Evolutionary conservation across 1,284 basidiomycete genomes (phyloP).

Genomic region (Coniferiporia weirii): DNA sequence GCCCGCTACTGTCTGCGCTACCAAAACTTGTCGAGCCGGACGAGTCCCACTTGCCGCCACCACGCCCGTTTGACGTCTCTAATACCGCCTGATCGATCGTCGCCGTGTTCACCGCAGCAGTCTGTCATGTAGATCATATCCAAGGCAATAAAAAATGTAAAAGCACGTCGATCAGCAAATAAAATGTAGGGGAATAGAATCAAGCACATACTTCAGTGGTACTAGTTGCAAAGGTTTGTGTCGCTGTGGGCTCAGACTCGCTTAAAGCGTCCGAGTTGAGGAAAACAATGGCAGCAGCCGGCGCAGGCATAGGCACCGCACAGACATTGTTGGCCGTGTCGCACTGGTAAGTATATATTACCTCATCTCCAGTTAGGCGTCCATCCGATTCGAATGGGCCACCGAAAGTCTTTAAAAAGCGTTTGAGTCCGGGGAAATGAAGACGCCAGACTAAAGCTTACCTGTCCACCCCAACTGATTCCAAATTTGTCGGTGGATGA

Average conservation of each 20-base stretch:
- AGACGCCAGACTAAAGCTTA: slow-evolving; percentile 19
- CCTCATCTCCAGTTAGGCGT: slow-evolving; percentile 29
- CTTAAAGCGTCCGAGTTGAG: slow-evolving; percentile 30
- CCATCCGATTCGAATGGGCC: slow-evolving; percentile 54
- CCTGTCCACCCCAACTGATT: slow-evolving; percentile 69
- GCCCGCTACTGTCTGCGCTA: slow-evolving; percentile 11
- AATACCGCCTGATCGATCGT: slow-evolving; percentile 18
- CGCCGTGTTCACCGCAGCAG: slow-evolving; percentile 19
- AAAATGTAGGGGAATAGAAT: neutral
- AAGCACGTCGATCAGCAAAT: neutral
- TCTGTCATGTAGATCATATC: neutral
- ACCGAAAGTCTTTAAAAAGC: slow-evolving; percentile 56
- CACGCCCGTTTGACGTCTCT: slow-evolving; percentile 21
- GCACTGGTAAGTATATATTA: slow-evolving; percentile 32
- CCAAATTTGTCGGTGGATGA: slow-evolving; percentile 58
- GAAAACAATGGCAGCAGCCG: slow-evolving; percentile 40
- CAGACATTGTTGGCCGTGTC: slow-evolving; percentile 31
- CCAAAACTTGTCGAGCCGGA: slow-evolving; percentile 21
- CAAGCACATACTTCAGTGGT: slow-evolving; percentile 10
- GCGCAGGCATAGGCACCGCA: slow-evolving; percentile 35
- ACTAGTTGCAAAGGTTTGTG: slow-evolving; percentile 25
- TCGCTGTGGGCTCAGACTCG: slow-evolving; percentile 24
- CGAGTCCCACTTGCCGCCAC: slow-evolving; percentile 14
- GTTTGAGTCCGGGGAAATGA: neutral
- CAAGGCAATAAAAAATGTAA: neutral